These are phyloP conservation scores for Annulohypoxylon maeteangense DNA, from an alignment of 495 filamentous ascomycete species.

Conservation along the genomic window DNA sequence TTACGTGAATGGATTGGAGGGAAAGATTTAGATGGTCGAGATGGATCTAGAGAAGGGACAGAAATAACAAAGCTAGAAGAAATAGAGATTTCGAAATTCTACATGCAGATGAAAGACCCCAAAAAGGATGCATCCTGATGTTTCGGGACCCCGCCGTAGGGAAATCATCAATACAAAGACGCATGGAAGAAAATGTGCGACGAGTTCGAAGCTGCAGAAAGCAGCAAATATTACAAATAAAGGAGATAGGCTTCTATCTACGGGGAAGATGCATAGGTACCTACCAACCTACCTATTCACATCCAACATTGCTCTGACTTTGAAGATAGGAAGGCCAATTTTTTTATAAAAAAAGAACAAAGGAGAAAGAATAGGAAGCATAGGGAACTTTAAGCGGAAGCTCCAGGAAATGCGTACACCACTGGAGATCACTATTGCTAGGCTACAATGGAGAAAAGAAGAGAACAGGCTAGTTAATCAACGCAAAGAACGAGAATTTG, in stretches of 20 bases:
- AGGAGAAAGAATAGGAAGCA: not conserved
- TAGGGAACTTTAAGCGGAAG: not conserved
- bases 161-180: conserved; percentile 12
- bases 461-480: not conserved
- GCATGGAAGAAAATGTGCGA: conserved; percentile 2
- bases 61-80: not conserved
- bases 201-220: not conserved
- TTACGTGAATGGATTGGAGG: not conserved
- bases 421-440: conserved; percentile 7
- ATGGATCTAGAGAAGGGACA: not conserved
- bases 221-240: conserved; percentile 22
- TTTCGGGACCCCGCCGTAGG: conserved; percentile 18
- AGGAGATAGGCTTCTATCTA: conserved; percentile 6
- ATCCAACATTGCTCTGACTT: not conserved
- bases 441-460: conserved; percentile 3
- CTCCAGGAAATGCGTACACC: conserved; percentile 14
- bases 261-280: not conserved
- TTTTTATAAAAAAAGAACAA: not conserved
- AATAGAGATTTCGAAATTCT: not conserved
- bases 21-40: not conserved
- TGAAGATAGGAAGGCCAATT: not conserved
- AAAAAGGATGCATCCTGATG: conserved; percentile 14
- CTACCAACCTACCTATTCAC: no score
- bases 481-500: not conserved
- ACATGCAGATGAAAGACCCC: not conserved